These are phyloP conservation scores for Cerrena zonata DNA, from an alignment of 1,284 basidiomycete species.

Conservation along the genomic window DNA sequence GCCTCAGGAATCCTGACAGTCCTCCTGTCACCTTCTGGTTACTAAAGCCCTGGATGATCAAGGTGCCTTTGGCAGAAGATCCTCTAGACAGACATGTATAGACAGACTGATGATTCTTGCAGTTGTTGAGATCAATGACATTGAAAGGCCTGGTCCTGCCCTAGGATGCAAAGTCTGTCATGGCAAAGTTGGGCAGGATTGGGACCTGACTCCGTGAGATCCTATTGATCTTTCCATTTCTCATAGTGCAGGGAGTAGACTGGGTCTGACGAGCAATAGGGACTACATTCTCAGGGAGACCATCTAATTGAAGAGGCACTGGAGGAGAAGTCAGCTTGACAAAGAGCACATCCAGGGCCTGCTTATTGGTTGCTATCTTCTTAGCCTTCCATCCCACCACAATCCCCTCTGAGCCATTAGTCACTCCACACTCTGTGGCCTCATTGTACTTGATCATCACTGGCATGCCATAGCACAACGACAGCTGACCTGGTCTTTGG, in stretches of 20 bases:
- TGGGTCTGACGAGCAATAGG: constrained; percentile 23
- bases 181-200: constrained; percentile 35
- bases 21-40: constrained; percentile 18
- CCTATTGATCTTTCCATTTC: constrained; percentile 21
- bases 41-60: constrained; percentile 30
- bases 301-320: constrained; percentile 23
- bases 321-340: constrained; percentile 30
- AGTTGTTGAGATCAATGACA: constrained; percentile 28
- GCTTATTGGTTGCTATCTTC: constrained; percentile 10
- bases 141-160: constrained; percentile 32
- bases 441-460: constrained; percentile 34
- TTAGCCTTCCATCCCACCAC: constrained; percentile 29
- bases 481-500: constrained; percentile 26
- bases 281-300: constrained; percentile 35
- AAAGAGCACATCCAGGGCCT: constrained; percentile 30
- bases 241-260: constrained; percentile 17
- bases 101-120: constrained; percentile 26
- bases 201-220: constrained; percentile 29
- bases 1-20: constrained; percentile 15
- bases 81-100: constrained; percentile 35
- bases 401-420: constrained; percentile 36
- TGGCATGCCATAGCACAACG: constrained; percentile 35
- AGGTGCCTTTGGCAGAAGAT: constrained; percentile 24
- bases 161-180: constrained; percentile 39
- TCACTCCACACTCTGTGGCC: constrained; percentile 35